phyloP scores from a whole-genome alignment of 1,139 yeast genomes.

The Sugiyamaella castrensis region DNA sequence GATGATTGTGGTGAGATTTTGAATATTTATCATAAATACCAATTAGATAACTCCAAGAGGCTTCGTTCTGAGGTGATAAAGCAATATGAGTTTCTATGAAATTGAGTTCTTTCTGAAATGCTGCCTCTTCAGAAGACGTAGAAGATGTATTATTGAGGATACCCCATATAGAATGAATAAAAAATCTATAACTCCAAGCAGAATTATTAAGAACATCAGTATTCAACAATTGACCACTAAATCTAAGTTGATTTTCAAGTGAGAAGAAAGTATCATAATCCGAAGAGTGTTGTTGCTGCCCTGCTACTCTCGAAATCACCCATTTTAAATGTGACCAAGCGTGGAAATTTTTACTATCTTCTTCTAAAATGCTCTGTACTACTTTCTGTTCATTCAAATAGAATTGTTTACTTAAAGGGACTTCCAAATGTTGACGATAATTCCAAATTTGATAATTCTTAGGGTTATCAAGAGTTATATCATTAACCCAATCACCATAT shows the following conservation, averaged over 20 bases:
- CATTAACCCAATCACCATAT: slow-evolving; percentile 65
- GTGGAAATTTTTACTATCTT: slow-evolving; percentile 88
- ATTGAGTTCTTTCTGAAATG: slow-evolving; percentile 44
- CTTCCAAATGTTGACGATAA: slow-evolving; percentile 55
- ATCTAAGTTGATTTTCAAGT: slow-evolving; percentile 49
- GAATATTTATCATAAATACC: slow-evolving; percentile 51
- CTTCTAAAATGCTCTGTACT: slow-evolving; percentile 61
- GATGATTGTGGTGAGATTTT: slow-evolving; percentile 32
- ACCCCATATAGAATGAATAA: slow-evolving; percentile 37
- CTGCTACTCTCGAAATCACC: slow-evolving; percentile 33
- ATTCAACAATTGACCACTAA: slow-evolving; percentile 49
- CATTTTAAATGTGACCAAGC: slow-evolving; percentile 93
- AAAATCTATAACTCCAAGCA: slow-evolving; percentile 89
- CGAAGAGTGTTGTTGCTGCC: slow-evolving; percentile 29
- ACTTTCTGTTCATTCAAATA: slow-evolving; percentile 61
- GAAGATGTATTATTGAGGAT: background rate
- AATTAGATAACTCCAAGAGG: slow-evolving; percentile 80
- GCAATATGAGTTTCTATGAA: slow-evolving; percentile 49
- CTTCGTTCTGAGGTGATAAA: slow-evolving; percentile 73
- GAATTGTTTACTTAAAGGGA: slow-evolving; percentile 23
- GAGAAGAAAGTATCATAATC: slow-evolving; percentile 30
- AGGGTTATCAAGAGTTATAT: slow-evolving; percentile 68
- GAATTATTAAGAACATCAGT: slow-evolving; percentile 82
- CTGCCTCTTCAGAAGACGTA: background rate
- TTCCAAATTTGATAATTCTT: slow-evolving; percentile 98